Conservation (phyloP, 345 rosid species). For the Citrus maxima region DNA sequence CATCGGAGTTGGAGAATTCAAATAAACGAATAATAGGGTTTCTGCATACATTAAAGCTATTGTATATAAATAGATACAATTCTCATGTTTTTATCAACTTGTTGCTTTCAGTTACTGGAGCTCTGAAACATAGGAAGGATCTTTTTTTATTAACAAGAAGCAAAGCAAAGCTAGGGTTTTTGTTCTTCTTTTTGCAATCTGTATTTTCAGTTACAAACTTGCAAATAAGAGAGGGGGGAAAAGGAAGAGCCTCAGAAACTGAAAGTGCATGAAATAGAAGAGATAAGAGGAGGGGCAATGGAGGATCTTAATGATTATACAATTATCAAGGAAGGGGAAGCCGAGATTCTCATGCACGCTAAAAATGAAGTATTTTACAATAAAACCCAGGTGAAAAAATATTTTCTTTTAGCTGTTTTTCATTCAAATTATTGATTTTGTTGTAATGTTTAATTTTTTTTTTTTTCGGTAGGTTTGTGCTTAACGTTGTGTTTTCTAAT, state of each 20-base stretch:
- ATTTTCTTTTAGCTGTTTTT: constrained; percentile 6
- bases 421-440: constrained; percentile 4
- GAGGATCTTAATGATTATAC: constrained; percentile 72
- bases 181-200: background rate
- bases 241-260: background rate
- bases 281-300: constrained; percentile 21
- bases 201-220: background rate
- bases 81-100: background rate
- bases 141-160: background rate
- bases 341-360: constrained; percentile 91
- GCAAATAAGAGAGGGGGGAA: background rate
- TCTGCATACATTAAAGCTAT: background rate
- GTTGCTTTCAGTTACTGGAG: constrained; percentile 4
- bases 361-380: constrained; percentile 93
- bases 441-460: background rate
- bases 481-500: background rate
- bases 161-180: background rate
- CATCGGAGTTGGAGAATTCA: background rate
- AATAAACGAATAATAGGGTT: background rate
- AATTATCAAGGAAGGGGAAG: constrained; percentile 90
- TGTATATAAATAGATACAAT: background rate
- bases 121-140: constrained; percentile 1
- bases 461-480: constrained; percentile 7
- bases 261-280: constrained; percentile 18
- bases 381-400: constrained; percentile 70